These are phyloP conservation scores for Tetraselmis striata DNA, from an alignment of 139 green algal genomes.

Conservation along the genomic window DNA sequence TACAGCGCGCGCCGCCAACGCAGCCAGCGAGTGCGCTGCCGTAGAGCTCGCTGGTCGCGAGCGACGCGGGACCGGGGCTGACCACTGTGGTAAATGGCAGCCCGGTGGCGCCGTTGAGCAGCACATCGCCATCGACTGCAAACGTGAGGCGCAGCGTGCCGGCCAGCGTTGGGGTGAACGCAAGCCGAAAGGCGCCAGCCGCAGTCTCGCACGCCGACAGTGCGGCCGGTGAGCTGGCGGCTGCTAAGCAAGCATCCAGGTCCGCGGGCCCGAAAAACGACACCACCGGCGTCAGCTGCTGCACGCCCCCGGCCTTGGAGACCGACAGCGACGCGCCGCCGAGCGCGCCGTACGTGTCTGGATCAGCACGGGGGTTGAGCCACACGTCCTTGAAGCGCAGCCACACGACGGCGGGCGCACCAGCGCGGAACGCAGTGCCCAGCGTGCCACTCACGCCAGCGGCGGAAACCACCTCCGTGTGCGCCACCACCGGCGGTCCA, in stretches of 20 bases:
- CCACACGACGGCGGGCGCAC: background rate
- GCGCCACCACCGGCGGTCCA: background rate
- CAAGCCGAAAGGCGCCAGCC: background rate
- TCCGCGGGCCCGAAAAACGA: background rate
- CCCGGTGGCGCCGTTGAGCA: constrained; percentile 3
- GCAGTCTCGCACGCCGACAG: background rate
- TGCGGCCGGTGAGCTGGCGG: background rate
- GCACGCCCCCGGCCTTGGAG: background rate
- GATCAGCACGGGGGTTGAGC: background rate
- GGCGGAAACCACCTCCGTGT: background rate
- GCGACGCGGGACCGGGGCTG: background rate
- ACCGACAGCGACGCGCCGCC: background rate
- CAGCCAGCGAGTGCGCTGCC: background rate
- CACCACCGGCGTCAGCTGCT: background rate
- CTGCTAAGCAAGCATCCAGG: background rate
- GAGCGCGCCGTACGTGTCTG: background rate
- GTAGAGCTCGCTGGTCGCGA: background rate
- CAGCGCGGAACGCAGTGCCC: background rate
- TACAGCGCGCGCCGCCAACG: background rate
- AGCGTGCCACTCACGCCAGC: background rate
- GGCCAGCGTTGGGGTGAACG: background rate
- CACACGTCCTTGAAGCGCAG: background rate
- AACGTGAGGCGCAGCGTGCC: background rate
- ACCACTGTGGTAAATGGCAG: background rate
- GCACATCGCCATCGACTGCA: background rate